Evolutionary conservation across 108 stramenopile species (phyloP).

Genomic region (Cylindrotheca closterium): DNA sequence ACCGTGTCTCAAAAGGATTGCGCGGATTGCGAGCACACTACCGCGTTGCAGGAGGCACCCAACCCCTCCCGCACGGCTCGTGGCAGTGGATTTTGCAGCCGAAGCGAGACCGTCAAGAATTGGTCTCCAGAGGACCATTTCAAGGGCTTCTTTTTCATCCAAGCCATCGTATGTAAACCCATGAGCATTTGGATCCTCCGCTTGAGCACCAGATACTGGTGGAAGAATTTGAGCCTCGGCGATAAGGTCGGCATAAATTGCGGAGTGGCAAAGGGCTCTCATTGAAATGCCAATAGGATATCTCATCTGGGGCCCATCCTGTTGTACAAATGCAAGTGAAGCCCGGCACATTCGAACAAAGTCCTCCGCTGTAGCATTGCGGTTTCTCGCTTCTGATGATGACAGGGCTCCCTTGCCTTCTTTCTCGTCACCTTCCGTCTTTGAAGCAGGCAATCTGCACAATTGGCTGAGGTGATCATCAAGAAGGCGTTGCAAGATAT

Average conservation of each 20-base stretch:
- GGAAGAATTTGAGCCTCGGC: slow-evolving; percentile 67
- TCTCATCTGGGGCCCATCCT: slow-evolving; percentile 41
- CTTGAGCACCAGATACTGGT: slow-evolving; percentile 48
- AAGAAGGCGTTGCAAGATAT: slow-evolving; percentile 76
- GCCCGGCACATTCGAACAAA: slow-evolving; percentile 80
- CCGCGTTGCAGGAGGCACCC: slow-evolving; percentile 84
- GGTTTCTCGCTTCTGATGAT: slow-evolving; percentile 43
- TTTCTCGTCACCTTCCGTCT: slow-evolving; percentile 20
- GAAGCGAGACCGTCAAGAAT: slow-evolving; percentile 80
- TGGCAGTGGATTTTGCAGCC: slow-evolving; percentile 56
- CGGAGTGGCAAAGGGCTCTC: slow-evolving; percentile 87
- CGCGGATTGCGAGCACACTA: slow-evolving; percentile 74
- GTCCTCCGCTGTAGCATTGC: slow-evolving; percentile 80
- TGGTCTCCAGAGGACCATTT: slow-evolving; percentile 87
- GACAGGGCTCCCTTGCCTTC: slow-evolving; percentile 23
- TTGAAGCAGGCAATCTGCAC: slow-evolving; percentile 20
- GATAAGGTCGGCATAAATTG: slow-evolving; percentile 86
- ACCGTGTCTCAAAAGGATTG: slow-evolving; percentile 85
- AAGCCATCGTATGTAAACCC: slow-evolving; percentile 79
- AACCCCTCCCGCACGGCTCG: slow-evolving; percentile 66
- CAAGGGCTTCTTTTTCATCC: slow-evolving; percentile 56
- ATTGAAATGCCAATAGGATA: slow-evolving; percentile 78
- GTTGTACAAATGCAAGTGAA: slow-evolving; percentile 73
- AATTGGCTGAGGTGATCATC: slow-evolving; percentile 81
- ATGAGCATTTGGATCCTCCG: slow-evolving; percentile 35